Evolutionary conservation across 176 grass and related monocot species (phyloP).

Genomic region (Rhynchospora tenuis): DNA sequence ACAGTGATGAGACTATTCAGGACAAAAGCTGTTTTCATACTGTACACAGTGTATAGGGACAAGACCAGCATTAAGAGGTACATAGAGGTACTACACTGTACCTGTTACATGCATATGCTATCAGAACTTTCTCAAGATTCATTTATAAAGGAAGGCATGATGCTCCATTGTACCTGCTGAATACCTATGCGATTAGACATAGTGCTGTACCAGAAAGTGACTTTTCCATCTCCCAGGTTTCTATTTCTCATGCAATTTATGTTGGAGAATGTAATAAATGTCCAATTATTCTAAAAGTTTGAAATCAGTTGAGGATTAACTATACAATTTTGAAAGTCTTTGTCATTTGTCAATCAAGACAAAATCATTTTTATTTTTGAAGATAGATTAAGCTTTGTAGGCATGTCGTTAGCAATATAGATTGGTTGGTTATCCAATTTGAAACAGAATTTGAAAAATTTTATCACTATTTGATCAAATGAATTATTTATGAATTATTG

Average conservation of each 20-base stretch:
- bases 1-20: background rate
- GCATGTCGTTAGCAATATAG: background rate
- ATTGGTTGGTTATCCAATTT: background rate
- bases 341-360: background rate
- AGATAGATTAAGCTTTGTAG: background rate
- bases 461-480: background rate
- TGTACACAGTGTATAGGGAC: background rate
- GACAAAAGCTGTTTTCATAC: background rate
- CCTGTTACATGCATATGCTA: background rate
- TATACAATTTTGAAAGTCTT: background rate
- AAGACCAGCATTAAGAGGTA: background rate
- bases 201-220: background rate
- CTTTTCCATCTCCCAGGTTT: background rate
- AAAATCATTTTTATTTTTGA: background rate
- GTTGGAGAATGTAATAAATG: background rate
- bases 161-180: background rate
- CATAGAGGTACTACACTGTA: background rate
- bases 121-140: background rate
- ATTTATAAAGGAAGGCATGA: background rate
- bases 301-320: background rate
- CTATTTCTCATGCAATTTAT: background rate
- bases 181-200: background rate
- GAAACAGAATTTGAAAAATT: too few species aligned
- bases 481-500: background rate
- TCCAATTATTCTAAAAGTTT: background rate